phyloP scores from a whole-genome alignment of 2,329 filamentous ascomycete species.

The Corynespora cassiicola region DNA sequence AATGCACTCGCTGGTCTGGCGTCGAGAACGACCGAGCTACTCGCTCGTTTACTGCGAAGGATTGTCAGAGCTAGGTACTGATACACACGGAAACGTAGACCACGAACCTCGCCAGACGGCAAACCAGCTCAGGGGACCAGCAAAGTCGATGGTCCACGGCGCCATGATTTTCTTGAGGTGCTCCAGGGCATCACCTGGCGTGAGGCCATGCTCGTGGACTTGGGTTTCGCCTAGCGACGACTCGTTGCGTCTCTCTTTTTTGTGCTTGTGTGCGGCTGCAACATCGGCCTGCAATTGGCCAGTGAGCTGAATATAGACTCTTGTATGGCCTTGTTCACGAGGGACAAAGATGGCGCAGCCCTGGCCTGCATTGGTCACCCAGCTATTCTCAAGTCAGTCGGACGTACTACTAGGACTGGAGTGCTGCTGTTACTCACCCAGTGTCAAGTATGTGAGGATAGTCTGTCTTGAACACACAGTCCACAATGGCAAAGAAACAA shows the following conservation, averaged over 20 bases:
- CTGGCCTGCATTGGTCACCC: slow-evolving; percentile 26
- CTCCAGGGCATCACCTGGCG: slow-evolving; percentile 43
- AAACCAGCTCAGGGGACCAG: slow-evolving; percentile 40
- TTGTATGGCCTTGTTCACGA: slow-evolving; percentile 34
- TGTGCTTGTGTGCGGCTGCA: slow-evolving; percentile 20
- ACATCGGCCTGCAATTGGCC: no score
- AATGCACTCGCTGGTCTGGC: slow-evolving; percentile 36
- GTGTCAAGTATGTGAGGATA: slow-evolving; percentile 25
- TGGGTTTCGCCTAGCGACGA: slow-evolving; percentile 34
- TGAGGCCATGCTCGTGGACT: slow-evolving; percentile 41
- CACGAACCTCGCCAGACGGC: slow-evolving; percentile 43
- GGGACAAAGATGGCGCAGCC: slow-evolving; percentile 43
- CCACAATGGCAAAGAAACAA: slow-evolving; percentile 45
- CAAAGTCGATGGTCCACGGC: slow-evolving; percentile 42
- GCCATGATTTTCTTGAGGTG: slow-evolving; percentile 43
- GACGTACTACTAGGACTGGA: no score
- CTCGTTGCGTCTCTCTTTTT: slow-evolving; percentile 20
- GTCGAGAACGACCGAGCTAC: slow-evolving; percentile 41
- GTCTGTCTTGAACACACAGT: slow-evolving; percentile 18
- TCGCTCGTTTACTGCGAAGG: slow-evolving; percentile 37
- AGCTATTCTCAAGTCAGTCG: neutral
- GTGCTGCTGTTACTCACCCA: slow-evolving; percentile 5
- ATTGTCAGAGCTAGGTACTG: slow-evolving; percentile 2
- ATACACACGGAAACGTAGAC: neutral
- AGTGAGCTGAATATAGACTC: slow-evolving; percentile 40